Evolutionary conservation across 345 rosid species (phyloP).

Genomic region (Carallia pectinifolia): DNA sequence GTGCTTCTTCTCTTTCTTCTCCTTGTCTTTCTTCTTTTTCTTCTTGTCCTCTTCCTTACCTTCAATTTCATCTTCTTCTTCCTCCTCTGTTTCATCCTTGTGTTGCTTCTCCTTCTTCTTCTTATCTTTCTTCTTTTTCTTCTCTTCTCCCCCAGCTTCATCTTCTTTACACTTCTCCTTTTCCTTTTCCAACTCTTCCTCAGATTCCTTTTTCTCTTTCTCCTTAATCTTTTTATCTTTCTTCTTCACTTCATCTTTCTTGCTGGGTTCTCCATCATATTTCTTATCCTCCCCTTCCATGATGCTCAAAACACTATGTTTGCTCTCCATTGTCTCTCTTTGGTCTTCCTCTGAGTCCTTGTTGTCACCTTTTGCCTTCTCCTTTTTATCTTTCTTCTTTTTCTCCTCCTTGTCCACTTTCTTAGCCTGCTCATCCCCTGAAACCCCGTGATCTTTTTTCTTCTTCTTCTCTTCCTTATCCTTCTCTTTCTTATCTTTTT

Average conservation of each 20-base stretch:
- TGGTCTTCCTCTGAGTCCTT: conserved; percentile 11
- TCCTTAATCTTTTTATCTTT: neutral
- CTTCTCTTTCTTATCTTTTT: neutral
- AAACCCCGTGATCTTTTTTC: conserved; percentile 5
- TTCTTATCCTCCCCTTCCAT: conserved; percentile 2
- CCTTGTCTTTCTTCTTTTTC: conserved; percentile 12
- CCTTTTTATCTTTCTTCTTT: neutral
- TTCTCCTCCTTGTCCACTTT: neutral
- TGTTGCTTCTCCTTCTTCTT: neutral
- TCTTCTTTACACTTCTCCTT: conserved; percentile 6
- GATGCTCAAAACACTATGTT: neutral
- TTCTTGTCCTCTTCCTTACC: conserved; percentile 9
- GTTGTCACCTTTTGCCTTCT: neutral
- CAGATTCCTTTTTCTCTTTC: neutral
- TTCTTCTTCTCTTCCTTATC: conserved; percentile 1
- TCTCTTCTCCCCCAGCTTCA: conserved; percentile 2
- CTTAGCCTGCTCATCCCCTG: conserved; percentile 11
- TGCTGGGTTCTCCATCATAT: neutral
- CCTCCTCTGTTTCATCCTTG: conserved; percentile 5
- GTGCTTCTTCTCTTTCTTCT: conserved; percentile 10
- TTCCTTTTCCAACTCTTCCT: conserved; percentile 1
- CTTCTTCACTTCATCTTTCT: neutral
- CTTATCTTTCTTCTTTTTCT: conserved; percentile 8
- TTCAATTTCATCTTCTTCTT: neutral
- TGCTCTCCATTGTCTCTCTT: neutral